These are phyloP conservation scores for Pythium sp. DNA, from an alignment of 352 stramenopile genomes.

Conservation along the genomic window DNA sequence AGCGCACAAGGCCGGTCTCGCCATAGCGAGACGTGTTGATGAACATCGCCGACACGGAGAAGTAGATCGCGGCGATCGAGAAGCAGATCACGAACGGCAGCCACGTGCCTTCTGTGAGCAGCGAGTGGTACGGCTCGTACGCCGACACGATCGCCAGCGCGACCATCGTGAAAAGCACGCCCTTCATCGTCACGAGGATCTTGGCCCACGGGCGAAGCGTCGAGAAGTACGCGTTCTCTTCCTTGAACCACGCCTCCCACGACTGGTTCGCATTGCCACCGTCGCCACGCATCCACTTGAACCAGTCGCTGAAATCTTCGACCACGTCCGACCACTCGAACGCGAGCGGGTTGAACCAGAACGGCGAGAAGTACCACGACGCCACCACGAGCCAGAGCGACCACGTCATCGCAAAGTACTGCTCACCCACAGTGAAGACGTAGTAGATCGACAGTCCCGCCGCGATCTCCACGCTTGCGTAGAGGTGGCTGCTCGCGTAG, in stretches of 20 bases:
- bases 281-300: conserved; percentile 94
- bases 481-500: conserved; percentile 97
- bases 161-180: conserved; percentile 85
- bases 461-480: conserved; percentile 92
- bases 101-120: conserved; percentile 51
- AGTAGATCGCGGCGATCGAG: conserved; percentile 51
- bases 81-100: conserved; percentile 57
- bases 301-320: conserved; percentile 87
- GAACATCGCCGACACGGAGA: conserved; percentile 63
- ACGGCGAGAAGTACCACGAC: conserved; percentile 90
- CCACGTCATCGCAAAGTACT: conserved; percentile 98
- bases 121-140: conserved; percentile 61
- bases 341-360: conserved; percentile 98
- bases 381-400: conserved; percentile 94
- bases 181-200: conserved; percentile 88
- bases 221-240: conserved; percentile 94
- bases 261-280: conserved; percentile 91
- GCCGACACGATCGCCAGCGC: conserved; percentile 85
- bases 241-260: conserved; percentile 96
- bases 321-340: conserved; percentile 96
- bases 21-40: conserved; percentile 52
- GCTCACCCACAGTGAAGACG: conserved; percentile 90
- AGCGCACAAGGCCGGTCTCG: conserved; percentile 62
- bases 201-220: conserved; percentile 89
- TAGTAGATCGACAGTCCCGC: conserved; percentile 93